A percentile compares a stretch with the other conserved stretches of the same genome.
phyloP scores from a whole-genome alignment of 371 early-diverging fungal species.

The Apophysomyces ossiformis region DNA sequence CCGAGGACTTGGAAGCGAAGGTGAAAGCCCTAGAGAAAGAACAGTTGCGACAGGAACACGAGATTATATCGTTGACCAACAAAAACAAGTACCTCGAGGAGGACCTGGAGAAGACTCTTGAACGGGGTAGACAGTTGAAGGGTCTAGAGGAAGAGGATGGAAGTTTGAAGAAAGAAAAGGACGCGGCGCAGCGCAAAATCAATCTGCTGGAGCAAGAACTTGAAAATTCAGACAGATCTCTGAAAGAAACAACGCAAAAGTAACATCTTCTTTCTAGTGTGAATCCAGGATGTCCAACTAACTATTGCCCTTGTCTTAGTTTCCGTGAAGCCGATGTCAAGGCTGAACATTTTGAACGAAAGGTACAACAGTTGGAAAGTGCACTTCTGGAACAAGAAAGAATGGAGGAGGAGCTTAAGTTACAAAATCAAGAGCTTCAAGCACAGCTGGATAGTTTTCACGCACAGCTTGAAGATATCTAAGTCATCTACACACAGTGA shows the following conservation, averaged over 20 bases:
- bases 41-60: conserved; percentile 71
- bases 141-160: conserved; percentile 63
- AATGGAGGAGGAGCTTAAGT: conserved; percentile 65
- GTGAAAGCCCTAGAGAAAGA: conserved; percentile 62
- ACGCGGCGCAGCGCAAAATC: conserved; percentile 67
- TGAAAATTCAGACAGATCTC: conserved; percentile 66
- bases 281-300: background rate
- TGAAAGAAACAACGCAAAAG: conserved; percentile 74
- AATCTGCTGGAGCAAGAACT: conserved; percentile 70
- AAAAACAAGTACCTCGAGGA: conserved; percentile 64
- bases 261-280: conserved; percentile 30
- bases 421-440: conserved; percentile 64
- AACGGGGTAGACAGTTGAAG: conserved; percentile 66
- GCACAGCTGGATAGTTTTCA: conserved; percentile 73
- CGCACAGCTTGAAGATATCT: conserved; percentile 70
- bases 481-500: conserved; percentile 18
- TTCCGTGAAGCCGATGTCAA: conserved; percentile 79
- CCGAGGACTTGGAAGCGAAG: conserved; percentile 63
- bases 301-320: conserved; percentile 37
- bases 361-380: conserved; percentile 70
- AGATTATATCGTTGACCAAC: conserved; percentile 70
- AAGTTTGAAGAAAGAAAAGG: conserved; percentile 67
- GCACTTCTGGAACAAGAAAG: conserved; percentile 61
- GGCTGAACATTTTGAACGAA: conserved; percentile 83
- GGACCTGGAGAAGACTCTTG: conserved; percentile 66